A percentile compares a stretch with the other conserved stretches of the same genome.
phyloP scores from a whole-genome alignment of 495 filamentous ascomycete species.

The Xylaria flabelliformis region DNA sequence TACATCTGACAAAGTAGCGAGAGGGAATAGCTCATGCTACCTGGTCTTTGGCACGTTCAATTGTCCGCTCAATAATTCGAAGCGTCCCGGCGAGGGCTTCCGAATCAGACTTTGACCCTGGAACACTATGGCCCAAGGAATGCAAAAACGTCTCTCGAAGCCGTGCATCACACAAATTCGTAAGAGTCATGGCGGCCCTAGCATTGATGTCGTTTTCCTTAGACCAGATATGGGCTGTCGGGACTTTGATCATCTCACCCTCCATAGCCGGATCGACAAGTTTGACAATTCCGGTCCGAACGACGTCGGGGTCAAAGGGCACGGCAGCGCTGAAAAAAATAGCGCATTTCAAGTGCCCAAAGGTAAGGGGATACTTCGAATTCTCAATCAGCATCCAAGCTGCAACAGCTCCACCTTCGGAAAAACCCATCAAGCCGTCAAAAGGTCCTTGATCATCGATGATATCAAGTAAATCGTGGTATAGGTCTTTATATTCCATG shows the following conservation, averaged over 20 bases:
- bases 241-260: slow-evolving; percentile 33
- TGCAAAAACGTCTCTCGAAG: slow-evolving; percentile 19
- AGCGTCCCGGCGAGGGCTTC: slow-evolving; percentile 23
- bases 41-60: slow-evolving; percentile 25
- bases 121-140: slow-evolving; percentile 25
- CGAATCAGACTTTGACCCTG: slow-evolving; percentile 23
- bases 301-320: slow-evolving; percentile 38
- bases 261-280: slow-evolving; percentile 35
- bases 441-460: slow-evolving; percentile 59
- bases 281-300: slow-evolving; percentile 30
- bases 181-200: background rate
- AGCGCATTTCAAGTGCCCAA: slow-evolving; percentile 36
- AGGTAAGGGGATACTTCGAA: slow-evolving; percentile 31
- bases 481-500: slow-evolving; percentile 30
- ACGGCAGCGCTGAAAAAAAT: slow-evolving; percentile 39
- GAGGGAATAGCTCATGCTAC: background rate
- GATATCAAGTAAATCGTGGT: slow-evolving; percentile 35
- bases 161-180: slow-evolving; percentile 5
- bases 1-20: background rate
- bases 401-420: slow-evolving; percentile 66
- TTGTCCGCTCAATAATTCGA: slow-evolving; percentile 27
- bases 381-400: slow-evolving; percentile 49
- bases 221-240: slow-evolving; percentile 40
- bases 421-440: slow-evolving; percentile 70
- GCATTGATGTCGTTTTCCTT: slow-evolving; percentile 2